Evolutionary conservation across 768 basidiomycete species (phyloP).

Genomic region (Rhodotorula toruloides): DNA sequence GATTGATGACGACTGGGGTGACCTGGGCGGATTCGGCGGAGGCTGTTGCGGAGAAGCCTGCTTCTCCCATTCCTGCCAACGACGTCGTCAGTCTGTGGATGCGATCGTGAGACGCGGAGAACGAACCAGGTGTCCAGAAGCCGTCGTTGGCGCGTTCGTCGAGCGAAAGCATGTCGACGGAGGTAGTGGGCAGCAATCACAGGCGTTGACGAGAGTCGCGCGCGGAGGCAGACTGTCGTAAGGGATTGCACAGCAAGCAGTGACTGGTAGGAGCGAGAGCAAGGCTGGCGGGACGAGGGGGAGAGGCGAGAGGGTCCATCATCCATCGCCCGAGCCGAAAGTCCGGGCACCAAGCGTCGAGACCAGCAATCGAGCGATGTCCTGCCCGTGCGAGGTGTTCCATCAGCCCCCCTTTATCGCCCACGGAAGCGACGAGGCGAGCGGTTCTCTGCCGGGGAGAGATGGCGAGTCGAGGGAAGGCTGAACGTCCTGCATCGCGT

Average conservation of each 20-base stretch:
- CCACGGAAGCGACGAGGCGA: neutral
- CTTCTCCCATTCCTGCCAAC: constrained; percentile 8
- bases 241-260: too few species aligned
- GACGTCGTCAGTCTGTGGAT: neutral
- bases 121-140: constrained; percentile 16
- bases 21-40: neutral
- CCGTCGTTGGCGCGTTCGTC: constrained; percentile 9
- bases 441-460: neutral
- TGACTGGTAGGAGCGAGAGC: too few species aligned
- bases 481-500: too few species aligned
- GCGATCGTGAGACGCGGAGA: neutral
- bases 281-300: too few species aligned
- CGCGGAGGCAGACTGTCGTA: too few species aligned
- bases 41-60: too few species aligned
- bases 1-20: neutral
- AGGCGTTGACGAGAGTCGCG: neutral
- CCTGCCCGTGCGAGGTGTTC: too few species aligned
- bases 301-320: too few species aligned
- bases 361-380: too few species aligned
- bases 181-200: neutral
- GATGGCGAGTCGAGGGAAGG: neutral
- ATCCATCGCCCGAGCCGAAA: too few species aligned
- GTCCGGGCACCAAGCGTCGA: too few species aligned
- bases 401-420: too few species aligned
- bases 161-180: neutral